Evolutionary conservation across 2,329 filamentous ascomycete genomes (phyloP).

Genomic region (Cladophialophora immunda): DNA sequence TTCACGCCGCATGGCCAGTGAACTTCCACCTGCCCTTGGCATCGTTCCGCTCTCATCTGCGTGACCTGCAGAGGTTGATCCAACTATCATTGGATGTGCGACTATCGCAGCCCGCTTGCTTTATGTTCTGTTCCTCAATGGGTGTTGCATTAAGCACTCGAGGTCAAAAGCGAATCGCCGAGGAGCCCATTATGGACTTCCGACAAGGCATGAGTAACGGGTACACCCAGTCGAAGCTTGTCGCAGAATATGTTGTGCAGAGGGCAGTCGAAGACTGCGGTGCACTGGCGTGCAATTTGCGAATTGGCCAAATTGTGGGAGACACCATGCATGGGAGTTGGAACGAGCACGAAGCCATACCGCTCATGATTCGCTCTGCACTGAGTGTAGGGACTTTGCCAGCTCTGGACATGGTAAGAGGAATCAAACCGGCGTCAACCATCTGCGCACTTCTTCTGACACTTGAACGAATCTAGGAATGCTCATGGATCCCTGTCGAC

Average conservation of each 20-base stretch:
- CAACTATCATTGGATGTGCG: constrained; percentile 53
- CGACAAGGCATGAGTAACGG: constrained; percentile 55
- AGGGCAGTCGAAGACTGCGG: constrained; percentile 44
- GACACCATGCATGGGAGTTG: constrained; percentile 58
- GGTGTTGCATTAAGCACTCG: constrained; percentile 48
- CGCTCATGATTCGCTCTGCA: constrained; percentile 54
- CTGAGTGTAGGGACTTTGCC: constrained; percentile 54
- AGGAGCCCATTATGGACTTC: constrained; percentile 26
- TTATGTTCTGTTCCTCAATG: constrained; percentile 63
- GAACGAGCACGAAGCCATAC: constrained; percentile 62
- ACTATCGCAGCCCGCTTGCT: constrained; percentile 39
- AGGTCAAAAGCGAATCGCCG: constrained; percentile 22
- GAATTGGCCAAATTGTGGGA: constrained; percentile 62
- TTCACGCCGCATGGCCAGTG: constrained; percentile 74
- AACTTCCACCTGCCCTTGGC: constrained; percentile 67
- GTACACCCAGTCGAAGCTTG: constrained; percentile 66
- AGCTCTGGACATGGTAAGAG: constrained; percentile 51
- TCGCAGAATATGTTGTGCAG: constrained; percentile 62
- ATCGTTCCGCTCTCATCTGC: constrained; percentile 62
- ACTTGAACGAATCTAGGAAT: background rate
- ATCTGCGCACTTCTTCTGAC: background rate
- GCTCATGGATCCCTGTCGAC: constrained; percentile 55
- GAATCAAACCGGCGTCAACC: constrained; percentile 13
- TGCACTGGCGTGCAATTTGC: constrained; percentile 43
- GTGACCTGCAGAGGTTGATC: constrained; percentile 59